These are phyloP conservation scores for Dimargaris xerosporica DNA, from an alignment of 192 early-diverging fungal species.

Conservation along the genomic window DNA sequence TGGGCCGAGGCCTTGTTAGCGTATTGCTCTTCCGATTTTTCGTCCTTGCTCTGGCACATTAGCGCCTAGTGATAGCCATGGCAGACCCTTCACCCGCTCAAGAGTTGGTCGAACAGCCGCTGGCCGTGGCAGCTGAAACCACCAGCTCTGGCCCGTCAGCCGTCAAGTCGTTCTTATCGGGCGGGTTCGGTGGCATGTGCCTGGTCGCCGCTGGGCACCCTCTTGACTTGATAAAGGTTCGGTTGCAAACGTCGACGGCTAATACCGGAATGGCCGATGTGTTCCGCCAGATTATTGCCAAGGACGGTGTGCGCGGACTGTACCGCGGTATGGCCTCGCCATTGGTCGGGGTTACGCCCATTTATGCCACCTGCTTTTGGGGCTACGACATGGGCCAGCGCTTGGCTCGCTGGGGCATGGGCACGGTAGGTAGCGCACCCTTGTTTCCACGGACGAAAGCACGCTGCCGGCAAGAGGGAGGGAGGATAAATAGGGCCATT, in stretches of 20 bases:
- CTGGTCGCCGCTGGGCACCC: slow-evolving; percentile 61
- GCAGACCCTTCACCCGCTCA: too few relatives aligned
- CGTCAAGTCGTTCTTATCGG: slow-evolving; percentile 81
- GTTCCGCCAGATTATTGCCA: slow-evolving; percentile 77
- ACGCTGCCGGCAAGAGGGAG: too few relatives aligned
- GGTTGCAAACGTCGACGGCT: slow-evolving; percentile 78
- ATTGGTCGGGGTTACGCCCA: slow-evolving; percentile 84
- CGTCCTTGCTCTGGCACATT: too few relatives aligned
- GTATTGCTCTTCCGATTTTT: too few relatives aligned
- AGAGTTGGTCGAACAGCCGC: too few relatives aligned
- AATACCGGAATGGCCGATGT: slow-evolving; percentile 85
- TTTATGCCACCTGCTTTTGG: slow-evolving; percentile 93
- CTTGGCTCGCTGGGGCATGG: slow-evolving; percentile 25
- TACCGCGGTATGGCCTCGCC: slow-evolving; percentile 95
- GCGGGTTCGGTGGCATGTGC: slow-evolving; percentile 81
- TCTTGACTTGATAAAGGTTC: slow-evolving; percentile 86
- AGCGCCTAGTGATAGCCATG: too few relatives aligned
- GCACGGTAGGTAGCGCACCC: slow-evolving; percentile 22
- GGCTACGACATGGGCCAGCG: slow-evolving; percentile 35
- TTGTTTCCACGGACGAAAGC: too few relatives aligned
- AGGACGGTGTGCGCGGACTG: slow-evolving; percentile 78
- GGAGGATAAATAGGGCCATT: too few relatives aligned
- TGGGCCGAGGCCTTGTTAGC: too few relatives aligned
- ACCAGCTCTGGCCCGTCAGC: slow-evolving; percentile 23
- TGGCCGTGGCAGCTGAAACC: too few relatives aligned